phyloP scores from a whole-genome alignment of 768 basidiomycete genomes.

The Epithele typhae region DNA sequence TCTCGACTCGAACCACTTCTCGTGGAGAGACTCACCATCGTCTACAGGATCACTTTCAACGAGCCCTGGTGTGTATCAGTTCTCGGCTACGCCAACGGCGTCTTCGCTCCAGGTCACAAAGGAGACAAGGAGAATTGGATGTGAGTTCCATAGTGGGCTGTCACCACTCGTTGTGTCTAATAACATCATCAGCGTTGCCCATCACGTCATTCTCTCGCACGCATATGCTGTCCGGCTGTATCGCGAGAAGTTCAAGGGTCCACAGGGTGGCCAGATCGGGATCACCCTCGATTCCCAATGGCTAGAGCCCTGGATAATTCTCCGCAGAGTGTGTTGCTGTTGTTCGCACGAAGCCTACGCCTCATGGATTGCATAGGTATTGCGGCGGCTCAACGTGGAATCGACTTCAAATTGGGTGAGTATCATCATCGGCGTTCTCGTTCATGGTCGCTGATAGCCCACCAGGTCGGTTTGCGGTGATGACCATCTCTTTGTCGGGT shows the following conservation, averaged over 20 bases:
- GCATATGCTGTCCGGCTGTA: conserved; percentile 65
- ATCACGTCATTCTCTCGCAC: conserved; percentile 64
- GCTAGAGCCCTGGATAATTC: conserved; percentile 65
- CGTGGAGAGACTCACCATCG: background rate
- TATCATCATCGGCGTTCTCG: background rate
- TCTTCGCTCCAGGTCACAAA: conserved; percentile 46
- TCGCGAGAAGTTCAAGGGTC: conserved; percentile 59
- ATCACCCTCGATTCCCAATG: conserved; percentile 79
- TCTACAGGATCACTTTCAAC: conserved; percentile 40
- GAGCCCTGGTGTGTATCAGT: conserved; percentile 42
- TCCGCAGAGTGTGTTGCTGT: conserved; percentile 53
- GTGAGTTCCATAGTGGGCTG: conserved; percentile 33
- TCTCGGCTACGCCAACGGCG: conserved; percentile 38
- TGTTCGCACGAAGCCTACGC: background rate
- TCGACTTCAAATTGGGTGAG: conserved; percentile 39
- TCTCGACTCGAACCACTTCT: background rate
- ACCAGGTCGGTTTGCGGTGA: conserved; percentile 48
- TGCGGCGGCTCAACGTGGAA: conserved; percentile 35
- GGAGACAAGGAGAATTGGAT: conserved; percentile 72
- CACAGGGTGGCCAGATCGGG: conserved; percentile 63
- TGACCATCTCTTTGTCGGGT: conserved; percentile 15
- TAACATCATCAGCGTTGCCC: conserved; percentile 49
- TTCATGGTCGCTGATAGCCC: background rate
- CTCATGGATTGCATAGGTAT: conserved; percentile 25
- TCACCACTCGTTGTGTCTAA: background rate